Conservation (phyloP, 345 rosid genomes). For the Eucalyptus pumila region DNA sequence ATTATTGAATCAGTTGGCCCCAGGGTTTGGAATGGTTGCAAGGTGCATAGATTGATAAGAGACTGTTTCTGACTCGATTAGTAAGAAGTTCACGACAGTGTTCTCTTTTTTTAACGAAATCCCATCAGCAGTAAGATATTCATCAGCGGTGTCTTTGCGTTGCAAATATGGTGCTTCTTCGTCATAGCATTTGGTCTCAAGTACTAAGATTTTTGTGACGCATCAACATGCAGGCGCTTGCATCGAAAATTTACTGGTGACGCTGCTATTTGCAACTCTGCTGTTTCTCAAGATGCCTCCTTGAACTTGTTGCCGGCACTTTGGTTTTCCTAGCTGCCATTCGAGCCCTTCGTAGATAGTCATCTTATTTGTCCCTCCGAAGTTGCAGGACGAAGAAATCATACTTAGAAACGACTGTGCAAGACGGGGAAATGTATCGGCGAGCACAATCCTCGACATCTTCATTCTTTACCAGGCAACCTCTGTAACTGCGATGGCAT, state of each 20-base stretch:
- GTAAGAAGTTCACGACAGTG: neutral
- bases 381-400: neutral
- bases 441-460: neutral
- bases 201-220: neutral
- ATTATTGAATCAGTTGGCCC: neutral
- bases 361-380: neutral
- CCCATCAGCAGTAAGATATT: neutral
- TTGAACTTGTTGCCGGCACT: neutral
- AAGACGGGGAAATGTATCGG: neutral
- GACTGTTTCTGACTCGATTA: neutral
- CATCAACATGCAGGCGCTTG: neutral
- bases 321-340: neutral
- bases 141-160: neutral
- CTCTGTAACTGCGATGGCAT: neutral
- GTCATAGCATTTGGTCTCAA: neutral
- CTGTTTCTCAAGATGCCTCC: conserved; percentile 3
- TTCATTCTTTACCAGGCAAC: neutral
- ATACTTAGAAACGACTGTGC: neutral
- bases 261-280: neutral
- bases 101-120: neutral
- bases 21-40: neutral
- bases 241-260: neutral
- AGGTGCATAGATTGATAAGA: neutral
- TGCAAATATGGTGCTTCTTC: neutral
- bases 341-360: neutral